These are phyloP conservation scores for Suhomyces sp. DNA, from an alignment of 805 yeast species.

Conservation along the genomic window DNA sequence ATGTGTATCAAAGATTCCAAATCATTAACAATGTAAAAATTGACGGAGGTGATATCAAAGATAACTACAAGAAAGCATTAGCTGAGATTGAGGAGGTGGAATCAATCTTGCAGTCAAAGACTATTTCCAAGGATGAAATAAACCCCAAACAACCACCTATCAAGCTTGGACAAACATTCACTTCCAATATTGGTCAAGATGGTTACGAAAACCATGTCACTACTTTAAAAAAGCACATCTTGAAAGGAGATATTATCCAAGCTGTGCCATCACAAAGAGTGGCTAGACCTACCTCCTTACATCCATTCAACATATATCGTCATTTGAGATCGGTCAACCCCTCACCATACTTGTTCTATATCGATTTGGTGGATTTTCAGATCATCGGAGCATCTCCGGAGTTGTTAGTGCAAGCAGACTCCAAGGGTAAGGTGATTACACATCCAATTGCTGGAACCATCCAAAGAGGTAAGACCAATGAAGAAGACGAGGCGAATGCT, in stretches of 20 bases:
- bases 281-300: slow-evolving; percentile 90
- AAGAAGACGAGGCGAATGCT: slow-evolving; percentile 88
- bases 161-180: slow-evolving; percentile 62
- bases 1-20: slow-evolving; percentile 91
- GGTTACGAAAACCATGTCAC: slow-evolving; percentile 88
- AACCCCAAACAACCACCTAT: slow-evolving; percentile 79
- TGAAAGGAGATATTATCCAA: slow-evolving; percentile 92
- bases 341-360: slow-evolving; percentile 93
- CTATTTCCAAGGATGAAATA: slow-evolving; percentile 42
- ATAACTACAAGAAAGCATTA: slow-evolving; percentile 54
- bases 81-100: slow-evolving; percentile 59
- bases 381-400: slow-evolving; percentile 98
- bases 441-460: slow-evolving; percentile 99
- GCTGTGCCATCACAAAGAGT: slow-evolving; percentile 98
- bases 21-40: slow-evolving; percentile 76
- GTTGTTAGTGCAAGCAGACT: slow-evolving; percentile 78
- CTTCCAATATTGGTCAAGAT: slow-evolving; percentile 88
- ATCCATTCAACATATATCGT: slow-evolving; percentile 94
- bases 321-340: slow-evolving; percentile 96
- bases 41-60: slow-evolving; percentile 29
- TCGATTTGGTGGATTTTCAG: slow-evolving; percentile 89
- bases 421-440: slow-evolving; percentile 71
- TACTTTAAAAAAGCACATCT: slow-evolving; percentile 73
- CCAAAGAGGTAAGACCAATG: slow-evolving; percentile 82
- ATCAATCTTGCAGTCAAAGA: slow-evolving; percentile 43